phyloP scores from a whole-genome alignment of 108 stramenopile species.

The Stephanodiscus triporus region DNA sequence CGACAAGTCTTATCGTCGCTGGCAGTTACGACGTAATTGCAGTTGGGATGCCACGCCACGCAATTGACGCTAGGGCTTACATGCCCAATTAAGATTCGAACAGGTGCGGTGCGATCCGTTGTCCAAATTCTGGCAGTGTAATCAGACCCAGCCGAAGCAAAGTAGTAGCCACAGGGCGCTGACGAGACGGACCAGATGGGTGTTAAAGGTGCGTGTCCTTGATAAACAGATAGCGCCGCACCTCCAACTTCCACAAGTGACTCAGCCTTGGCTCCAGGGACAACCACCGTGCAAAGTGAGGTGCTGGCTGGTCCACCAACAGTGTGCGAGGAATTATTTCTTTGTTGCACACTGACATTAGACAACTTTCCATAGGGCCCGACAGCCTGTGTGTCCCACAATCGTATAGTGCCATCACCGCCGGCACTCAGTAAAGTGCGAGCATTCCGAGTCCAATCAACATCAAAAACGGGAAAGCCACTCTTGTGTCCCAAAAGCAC shows the following conservation, averaged over 20 bases:
- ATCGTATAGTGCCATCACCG: slow-evolving; percentile 81
- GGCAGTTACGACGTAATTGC: slow-evolving; percentile 93
- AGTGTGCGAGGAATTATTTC: slow-evolving; percentile 19
- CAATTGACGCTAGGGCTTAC: slow-evolving; percentile 85
- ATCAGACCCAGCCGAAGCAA: slow-evolving; percentile 93
- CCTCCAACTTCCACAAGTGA: slow-evolving; percentile 60
- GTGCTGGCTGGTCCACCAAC: slow-evolving; percentile 24
- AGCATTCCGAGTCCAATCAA: slow-evolving; percentile 87
- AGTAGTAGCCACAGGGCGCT: slow-evolving; percentile 94
- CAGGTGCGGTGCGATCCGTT: slow-evolving; percentile 85
- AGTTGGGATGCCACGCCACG: slow-evolving; percentile 94
- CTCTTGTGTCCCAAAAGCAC: slow-evolving; percentile 90
- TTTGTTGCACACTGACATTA: slow-evolving; percentile 36
- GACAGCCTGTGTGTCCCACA: slow-evolving; percentile 88
- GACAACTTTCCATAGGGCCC: slow-evolving; percentile 72
- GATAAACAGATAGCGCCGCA: slow-evolving; percentile 82
- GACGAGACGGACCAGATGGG: slow-evolving; percentile 85
- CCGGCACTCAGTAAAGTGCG: slow-evolving; percentile 83
- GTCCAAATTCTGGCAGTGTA: slow-evolving; percentile 94
- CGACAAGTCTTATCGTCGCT: slow-evolving; percentile 92
- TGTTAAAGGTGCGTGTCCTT: slow-evolving; percentile 78
- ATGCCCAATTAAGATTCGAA: slow-evolving; percentile 95
- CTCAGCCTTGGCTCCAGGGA: slow-evolving; percentile 71
- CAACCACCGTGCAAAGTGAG: slow-evolving; percentile 46
- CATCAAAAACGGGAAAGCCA: slow-evolving; percentile 89